Evolutionary conservation across 495 filamentous ascomycete genomes (phyloP).

Genomic region (Aspergillus affinis): DNA sequence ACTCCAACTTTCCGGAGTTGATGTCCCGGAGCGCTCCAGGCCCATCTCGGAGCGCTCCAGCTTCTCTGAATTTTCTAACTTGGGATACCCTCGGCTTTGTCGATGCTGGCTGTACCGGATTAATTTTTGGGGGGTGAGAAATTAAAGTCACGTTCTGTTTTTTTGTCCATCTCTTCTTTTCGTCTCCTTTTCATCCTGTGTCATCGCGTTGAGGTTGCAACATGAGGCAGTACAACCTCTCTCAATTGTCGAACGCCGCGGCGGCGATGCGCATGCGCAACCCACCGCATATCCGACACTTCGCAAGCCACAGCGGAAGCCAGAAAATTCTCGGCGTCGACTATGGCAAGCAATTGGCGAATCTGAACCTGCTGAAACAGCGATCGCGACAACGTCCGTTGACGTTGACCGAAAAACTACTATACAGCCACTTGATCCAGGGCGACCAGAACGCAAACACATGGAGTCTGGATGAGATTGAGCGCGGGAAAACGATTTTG

Average conservation of each 20-base stretch:
- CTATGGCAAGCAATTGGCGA: constrained; percentile 83
- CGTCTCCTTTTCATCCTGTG: too few species aligned
- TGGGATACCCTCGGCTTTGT: too few species aligned
- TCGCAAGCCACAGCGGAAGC: not conserved
- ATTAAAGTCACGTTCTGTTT: too few species aligned
- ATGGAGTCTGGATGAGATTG: constrained; percentile 69
- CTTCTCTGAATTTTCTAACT: not conserved
- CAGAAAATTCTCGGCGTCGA: constrained; percentile 9
- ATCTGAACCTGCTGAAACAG: constrained; percentile 71
- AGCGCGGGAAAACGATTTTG: constrained; percentile 83
- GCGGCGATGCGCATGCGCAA: not conserved
- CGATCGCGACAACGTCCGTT: constrained; percentile 73
- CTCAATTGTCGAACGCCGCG: not conserved
- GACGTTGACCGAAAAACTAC: constrained; percentile 86
- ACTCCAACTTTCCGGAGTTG: too few species aligned
- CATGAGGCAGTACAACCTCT: too few species aligned
- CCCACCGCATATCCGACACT: not conserved
- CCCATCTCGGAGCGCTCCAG: not conserved
- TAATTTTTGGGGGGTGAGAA: too few species aligned
- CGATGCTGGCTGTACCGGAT: too few species aligned
- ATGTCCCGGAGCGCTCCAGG: too few species aligned
- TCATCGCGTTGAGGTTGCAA: too few species aligned
- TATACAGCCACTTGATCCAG: constrained; percentile 90
- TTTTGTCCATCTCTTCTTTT: too few species aligned
- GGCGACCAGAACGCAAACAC: constrained; percentile 66